Evolutionary conservation across 768 basidiomycete genomes (phyloP), one percentile per base, ranked within the genome.

Genomic region (Daedaleopsis nitida): DNA sequence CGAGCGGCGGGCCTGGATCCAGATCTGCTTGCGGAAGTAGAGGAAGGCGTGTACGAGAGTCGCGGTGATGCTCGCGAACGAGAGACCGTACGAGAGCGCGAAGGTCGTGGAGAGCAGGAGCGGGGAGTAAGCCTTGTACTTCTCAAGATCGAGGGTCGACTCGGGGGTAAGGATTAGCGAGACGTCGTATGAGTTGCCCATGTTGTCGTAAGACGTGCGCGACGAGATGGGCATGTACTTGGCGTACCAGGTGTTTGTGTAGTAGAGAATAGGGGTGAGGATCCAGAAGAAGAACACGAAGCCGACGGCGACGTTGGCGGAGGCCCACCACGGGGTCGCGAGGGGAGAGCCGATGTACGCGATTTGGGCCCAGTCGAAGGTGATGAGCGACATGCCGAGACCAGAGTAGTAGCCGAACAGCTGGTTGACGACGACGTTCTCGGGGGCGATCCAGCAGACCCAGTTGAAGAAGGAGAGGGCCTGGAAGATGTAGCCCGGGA

Each of bases 241-340:
- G 17, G 83, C 74, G 73, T 81, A 86, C 76, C 85, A 91, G 37
- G 80, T 80, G 66, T 91, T 91, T 64, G 83, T 86, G 71, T 83
- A 91, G 64, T 90, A 86, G 39, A 91, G 70, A 32, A 83, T 66
- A 1, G 89, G 89, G 5, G 83, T 78, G 52, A 89, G 65, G 71
- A 90, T 66, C 87, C 78, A 92, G 75, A 86, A 88, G 75, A 92
- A 83, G 73, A 87, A 79, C 5, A 86, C 74, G 66, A 91, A 86
- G 27, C 87, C 85, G 51, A 69, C 75, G 3, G 81, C 72, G 56
- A 91, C 77, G 71, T 92, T 91, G 12, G 86, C 89, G 69, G 87
- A 84, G 3, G 88, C 89, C 89, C 89, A 91, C 89, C 89, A 93
- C 1, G 91, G 91, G 11, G 88, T 85, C 6, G 88, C 86, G 49